These are phyloP conservation scores for Ensete glaucum DNA, from an alignment of 176 grass and related monocot species.

Conservation along the genomic window DNA sequence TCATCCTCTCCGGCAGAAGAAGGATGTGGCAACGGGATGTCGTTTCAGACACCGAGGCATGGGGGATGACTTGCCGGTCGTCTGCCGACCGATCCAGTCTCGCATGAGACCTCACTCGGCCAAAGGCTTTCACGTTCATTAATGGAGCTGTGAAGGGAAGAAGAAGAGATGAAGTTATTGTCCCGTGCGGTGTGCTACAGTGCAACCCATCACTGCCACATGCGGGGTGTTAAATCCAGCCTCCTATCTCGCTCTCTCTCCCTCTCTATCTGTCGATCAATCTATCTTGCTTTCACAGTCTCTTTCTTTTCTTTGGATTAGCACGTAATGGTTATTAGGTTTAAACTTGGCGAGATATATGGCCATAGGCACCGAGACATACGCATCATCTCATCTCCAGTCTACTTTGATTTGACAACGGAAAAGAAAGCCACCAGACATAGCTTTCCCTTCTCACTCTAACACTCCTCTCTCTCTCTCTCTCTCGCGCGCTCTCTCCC, in stretches of 20 bases:
- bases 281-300: too few species aligned
- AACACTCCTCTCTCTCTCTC: conserved; percentile 20
- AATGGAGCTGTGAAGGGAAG: not conserved
- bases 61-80: not conserved
- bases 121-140: not conserved
- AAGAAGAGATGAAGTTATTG: not conserved
- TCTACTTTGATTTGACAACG: conserved; percentile 75
- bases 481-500: too few species aligned
- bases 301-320: too few species aligned
- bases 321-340: too few species aligned
- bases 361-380: not conserved
- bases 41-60: conserved; percentile 1
- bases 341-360: too few species aligned
- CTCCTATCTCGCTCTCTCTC: too few species aligned
- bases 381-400: conserved; percentile 20
- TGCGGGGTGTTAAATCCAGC: not conserved
- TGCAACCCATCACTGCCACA: conserved; percentile 16
- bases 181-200: conserved; percentile 5
- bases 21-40: not conserved
- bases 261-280: too few species aligned
- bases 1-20: not conserved
- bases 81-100: conserved; percentile 4
- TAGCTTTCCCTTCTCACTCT: conserved; percentile 25
- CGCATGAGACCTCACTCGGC: not conserved
- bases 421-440: conserved; percentile 78